Evolutionary conservation across 371 early-diverging fungal genomes (phyloP).

Genomic region (Syncephalastrum sp.): DNA sequence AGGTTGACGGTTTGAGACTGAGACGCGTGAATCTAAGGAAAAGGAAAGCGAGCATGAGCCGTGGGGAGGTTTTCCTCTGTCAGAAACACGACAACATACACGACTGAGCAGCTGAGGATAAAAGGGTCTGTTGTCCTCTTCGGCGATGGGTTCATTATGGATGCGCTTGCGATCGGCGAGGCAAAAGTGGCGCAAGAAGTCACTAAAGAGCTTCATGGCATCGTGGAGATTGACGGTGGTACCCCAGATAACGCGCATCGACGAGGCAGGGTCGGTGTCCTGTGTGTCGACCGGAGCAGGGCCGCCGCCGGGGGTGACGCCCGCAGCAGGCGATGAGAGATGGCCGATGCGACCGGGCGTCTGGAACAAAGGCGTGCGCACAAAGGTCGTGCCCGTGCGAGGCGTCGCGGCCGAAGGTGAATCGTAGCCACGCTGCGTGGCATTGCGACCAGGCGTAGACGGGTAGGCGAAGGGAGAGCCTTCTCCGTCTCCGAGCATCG

Average conservation of each 20-base stretch:
- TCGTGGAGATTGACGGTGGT: conserved; percentile 96
- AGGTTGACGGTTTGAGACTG: conserved; percentile 76
- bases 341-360: conserved; percentile 17
- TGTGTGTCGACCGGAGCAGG: conserved; percentile 30
- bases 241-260: conserved; percentile 93
- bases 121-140: conserved; percentile 62
- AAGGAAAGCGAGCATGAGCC: conserved; percentile 10
- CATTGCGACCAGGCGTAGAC: conserved; percentile 29
- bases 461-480: conserved; percentile 47
- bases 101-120: conserved; percentile 64
- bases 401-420: conserved; percentile 38
- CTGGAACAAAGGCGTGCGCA: conserved; percentile 36
- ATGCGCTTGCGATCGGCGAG: conserved; percentile 60
- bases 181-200: conserved; percentile 85
- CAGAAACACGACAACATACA: conserved; percentile 8
- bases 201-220: conserved; percentile 83
- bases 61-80: too few relatives aligned
- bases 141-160: conserved; percentile 27
- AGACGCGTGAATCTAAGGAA: conserved; percentile 55
- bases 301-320: conserved; percentile 11
- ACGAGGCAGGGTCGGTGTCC: conserved; percentile 44
- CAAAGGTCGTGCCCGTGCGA: conserved; percentile 27
- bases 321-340: conserved; percentile 9
- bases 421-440: conserved; percentile 9
- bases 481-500: conserved; percentile 36